Conservation (phyloP, 345 rosid species). For the Carallia brachiata region DNA sequence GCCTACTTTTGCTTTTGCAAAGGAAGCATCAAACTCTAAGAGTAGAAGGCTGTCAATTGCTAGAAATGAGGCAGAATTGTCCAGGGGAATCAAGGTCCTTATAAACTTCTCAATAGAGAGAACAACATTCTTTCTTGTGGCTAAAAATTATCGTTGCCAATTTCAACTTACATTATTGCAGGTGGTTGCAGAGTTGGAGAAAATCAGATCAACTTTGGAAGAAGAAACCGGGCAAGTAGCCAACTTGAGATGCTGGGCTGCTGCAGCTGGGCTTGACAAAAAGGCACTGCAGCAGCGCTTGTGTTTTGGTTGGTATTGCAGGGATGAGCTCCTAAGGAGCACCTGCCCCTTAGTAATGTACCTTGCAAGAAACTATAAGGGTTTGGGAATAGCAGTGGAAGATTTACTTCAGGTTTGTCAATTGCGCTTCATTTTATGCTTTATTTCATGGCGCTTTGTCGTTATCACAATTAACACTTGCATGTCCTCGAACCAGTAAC, state of each 20-base stretch:
- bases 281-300: constrained; percentile 54
- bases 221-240: constrained; percentile 56
- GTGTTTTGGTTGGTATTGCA: constrained; percentile 74
- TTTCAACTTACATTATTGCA: constrained; percentile 32
- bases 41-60: constrained; percentile 51
- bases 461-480: not conserved
- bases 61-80: constrained; percentile 72
- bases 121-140: constrained; percentile 13
- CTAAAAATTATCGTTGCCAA: constrained; percentile 16
- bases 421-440: constrained; percentile 1
- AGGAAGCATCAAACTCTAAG: constrained; percentile 38
- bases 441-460: not conserved
- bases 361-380: constrained; percentile 75
- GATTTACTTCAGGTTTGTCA: constrained; percentile 69
- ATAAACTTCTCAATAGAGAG: constrained; percentile 15
- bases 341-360: constrained; percentile 60
- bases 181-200: constrained; percentile 66
- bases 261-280: constrained; percentile 69
- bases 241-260: constrained; percentile 73
- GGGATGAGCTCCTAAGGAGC: constrained; percentile 68
- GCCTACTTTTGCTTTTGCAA: constrained; percentile 26
- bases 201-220: constrained; percentile 54
- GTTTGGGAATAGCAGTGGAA: constrained; percentile 57
- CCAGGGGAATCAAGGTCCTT: constrained; percentile 70
- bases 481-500: too few species aligned